Evolutionary conservation across 2,329 filamentous ascomycete genomes (phyloP).

Genomic region (Cercospora nicotianae): DNA sequence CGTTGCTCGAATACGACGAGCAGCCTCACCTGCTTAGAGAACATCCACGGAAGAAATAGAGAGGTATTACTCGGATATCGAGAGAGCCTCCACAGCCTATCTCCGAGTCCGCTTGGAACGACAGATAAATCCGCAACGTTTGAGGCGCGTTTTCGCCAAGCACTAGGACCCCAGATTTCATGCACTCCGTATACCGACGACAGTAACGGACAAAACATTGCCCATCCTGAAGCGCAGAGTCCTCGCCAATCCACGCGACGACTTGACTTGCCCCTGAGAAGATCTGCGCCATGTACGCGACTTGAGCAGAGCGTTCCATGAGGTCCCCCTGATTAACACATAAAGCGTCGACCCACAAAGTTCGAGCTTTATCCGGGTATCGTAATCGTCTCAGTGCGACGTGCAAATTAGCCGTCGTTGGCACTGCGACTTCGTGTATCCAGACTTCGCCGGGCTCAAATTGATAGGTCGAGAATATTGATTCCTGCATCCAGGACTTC

Average conservation of each 20-base stretch:
- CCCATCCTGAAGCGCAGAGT: no score
- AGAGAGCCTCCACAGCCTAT: no score
- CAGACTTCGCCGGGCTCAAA: background rate
- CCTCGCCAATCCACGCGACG: background rate
- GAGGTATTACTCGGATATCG: no score
- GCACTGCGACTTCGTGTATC: background rate
- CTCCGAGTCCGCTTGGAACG: no score
- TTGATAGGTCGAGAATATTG: background rate
- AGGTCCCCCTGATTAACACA: background rate
- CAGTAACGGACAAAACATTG: no score
- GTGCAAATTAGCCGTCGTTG: background rate
- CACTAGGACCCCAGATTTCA: no score
- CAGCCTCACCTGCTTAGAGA: no score
- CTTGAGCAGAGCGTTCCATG: background rate
- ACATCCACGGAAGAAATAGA: no score
- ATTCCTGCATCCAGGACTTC: no score
- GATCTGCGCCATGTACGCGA: background rate
- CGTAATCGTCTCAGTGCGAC: background rate
- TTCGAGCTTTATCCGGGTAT: background rate
- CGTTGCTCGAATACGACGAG: background rate
- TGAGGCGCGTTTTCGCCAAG: no score
- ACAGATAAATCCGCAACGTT: no score
- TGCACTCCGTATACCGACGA: no score
- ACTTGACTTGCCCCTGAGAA: background rate
- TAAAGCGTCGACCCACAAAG: background rate